A percentile compares a stretch with the other conserved stretches of the same genome.
Conservation (phyloP, 2,329 filamentous ascomycete species). For the Paracorniculantispora psalliotae region DNA sequence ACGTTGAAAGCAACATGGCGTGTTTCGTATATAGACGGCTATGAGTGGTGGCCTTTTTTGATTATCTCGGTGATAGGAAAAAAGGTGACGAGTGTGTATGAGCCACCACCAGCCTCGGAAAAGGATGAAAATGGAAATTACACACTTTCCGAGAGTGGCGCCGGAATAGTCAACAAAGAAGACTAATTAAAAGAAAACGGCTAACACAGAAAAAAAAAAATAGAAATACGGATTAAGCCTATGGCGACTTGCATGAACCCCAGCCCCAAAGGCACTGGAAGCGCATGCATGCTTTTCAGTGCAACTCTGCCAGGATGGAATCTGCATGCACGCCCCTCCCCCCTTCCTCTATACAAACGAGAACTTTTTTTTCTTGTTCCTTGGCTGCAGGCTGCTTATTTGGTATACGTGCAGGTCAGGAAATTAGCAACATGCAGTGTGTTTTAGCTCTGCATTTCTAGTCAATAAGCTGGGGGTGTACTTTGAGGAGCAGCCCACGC, state of each 20-base stretch:
- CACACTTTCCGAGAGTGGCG: not conserved
- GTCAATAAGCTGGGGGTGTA: not conserved
- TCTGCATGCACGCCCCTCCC: not conserved
- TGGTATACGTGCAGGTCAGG: not conserved
- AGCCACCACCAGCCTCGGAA: not conserved
- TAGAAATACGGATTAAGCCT: not conserved
- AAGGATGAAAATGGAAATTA: not conserved
- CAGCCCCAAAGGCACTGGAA: not conserved
- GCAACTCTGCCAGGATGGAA: not conserved
- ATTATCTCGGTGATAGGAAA: not conserved
- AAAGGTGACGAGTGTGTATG: not conserved
- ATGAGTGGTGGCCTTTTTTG: not conserved
- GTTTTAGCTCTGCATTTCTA: not conserved
- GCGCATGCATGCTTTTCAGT: not conserved
- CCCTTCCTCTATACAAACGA: not conserved
- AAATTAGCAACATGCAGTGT: not conserved
- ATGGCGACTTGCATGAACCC: not conserved
- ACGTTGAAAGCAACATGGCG: not conserved
- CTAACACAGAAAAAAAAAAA: not conserved
- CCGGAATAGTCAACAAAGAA: not conserved
- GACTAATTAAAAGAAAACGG: not conserved
- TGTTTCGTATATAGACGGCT: not conserved
- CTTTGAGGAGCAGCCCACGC: not conserved
- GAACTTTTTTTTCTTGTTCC: too few relatives aligned
- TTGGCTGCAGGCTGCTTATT: not conserved